Percentiles rank a stretch among this genome's conserved stretches.
These are phyloP conservation scores for Ceriops tagal DNA, from an alignment of 345 rosid species.

Conservation along the genomic window DNA sequence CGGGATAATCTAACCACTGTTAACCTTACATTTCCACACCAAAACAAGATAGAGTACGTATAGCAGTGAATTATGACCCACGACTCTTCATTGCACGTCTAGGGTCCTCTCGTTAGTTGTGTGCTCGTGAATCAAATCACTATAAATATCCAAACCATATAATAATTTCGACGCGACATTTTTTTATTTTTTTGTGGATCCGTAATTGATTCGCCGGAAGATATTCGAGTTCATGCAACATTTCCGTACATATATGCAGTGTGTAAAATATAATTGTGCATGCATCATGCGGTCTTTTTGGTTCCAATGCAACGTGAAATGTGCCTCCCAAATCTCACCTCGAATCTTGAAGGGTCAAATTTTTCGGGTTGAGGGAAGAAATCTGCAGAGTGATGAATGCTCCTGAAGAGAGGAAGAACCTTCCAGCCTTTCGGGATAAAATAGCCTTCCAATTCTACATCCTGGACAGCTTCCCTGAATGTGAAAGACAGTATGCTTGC, in stretches of 20 bases:
- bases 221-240: too few relatives aligned
- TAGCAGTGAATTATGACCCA: background rate
- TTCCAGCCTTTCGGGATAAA: slow-evolving; percentile 96
- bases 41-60: slow-evolving; percentile 14
- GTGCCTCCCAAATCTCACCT: slow-evolving; percentile 35
- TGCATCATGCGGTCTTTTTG: too few relatives aligned
- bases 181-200: too few relatives aligned
- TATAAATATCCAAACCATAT: too few relatives aligned
- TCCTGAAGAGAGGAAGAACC: slow-evolving; percentile 89
- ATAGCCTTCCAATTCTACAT: slow-evolving; percentile 73
- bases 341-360: slow-evolving; percentile 85
- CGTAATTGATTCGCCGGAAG: too few relatives aligned
- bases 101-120: too few relatives aligned
- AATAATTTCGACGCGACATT: too few relatives aligned
- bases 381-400: slow-evolving; percentile 71
- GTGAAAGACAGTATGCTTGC: slow-evolving; percentile 88
- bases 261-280: too few relatives aligned
- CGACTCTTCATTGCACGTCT: too few relatives aligned
- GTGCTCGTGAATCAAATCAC: too few relatives aligned
- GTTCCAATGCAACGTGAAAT: too few relatives aligned
- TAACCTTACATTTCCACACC: slow-evolving; percentile 31
- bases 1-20: slow-evolving; percentile 9
- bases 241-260: too few relatives aligned
- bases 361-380: slow-evolving; percentile 71
- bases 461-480: slow-evolving; percentile 89